A percentile compares a stretch with the other conserved stretches of the same genome.
Evolutionary conservation across 163 green algal species (phyloP).

Genomic region (Volvox carteri): DNA sequence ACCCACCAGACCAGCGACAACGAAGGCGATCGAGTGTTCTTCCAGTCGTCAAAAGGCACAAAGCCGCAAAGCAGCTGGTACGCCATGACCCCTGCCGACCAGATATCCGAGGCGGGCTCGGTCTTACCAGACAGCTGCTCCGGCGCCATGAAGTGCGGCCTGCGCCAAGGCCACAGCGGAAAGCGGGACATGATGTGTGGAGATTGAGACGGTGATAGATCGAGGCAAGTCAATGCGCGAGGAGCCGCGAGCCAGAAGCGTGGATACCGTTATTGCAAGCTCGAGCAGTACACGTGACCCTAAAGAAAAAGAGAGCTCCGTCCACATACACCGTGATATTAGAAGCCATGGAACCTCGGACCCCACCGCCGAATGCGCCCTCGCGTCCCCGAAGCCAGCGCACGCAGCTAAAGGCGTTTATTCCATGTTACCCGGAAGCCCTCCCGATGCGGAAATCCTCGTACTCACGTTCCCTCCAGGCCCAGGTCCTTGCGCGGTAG

Average conservation of each 20-base stretch:
- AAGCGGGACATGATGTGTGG: too few relatives aligned
- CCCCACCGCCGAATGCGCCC: too few relatives aligned
- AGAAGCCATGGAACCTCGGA: too few relatives aligned
- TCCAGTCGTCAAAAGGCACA: conserved; percentile 92
- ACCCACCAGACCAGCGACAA: conserved; percentile 82
- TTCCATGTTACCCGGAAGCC: not conserved
- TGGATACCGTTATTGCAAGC: too few relatives aligned
- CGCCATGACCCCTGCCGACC: conserved; percentile 90
- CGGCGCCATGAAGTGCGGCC: conserved; percentile 61
- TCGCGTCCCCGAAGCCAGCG: too few relatives aligned
- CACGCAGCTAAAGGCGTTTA: too few relatives aligned
- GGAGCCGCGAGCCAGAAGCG: too few relatives aligned
- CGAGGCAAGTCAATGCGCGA: too few relatives aligned
- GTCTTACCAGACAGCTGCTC: conserved; percentile 57
- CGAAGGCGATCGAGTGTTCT: conserved; percentile 76
- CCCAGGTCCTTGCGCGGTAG: conserved; percentile 87
- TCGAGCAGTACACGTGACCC: too few relatives aligned
- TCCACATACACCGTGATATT: too few relatives aligned
- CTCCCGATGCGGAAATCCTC: not conserved
- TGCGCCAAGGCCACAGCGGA: not conserved
- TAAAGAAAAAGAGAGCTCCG: too few relatives aligned
- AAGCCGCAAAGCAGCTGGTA: conserved; percentile 91
- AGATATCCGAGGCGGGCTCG: conserved; percentile 87
- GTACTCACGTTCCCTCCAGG: conserved; percentile 85
- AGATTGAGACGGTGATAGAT: too few relatives aligned